Conservation (phyloP, 331 rosid genomes). For the Cydonia oblonga region DNA sequence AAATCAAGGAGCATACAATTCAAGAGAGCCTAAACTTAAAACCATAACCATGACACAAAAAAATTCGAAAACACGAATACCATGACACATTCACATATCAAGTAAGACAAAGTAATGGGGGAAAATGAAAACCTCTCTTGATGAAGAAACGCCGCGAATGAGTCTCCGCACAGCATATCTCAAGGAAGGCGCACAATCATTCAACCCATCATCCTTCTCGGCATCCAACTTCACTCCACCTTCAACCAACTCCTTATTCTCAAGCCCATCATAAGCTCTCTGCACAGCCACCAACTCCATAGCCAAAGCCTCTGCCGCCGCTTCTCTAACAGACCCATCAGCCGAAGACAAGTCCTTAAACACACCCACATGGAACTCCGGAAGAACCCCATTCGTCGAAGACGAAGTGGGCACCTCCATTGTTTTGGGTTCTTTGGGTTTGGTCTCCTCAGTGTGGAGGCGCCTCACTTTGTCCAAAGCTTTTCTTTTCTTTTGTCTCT, state of each 20-base stretch:
- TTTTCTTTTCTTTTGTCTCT: conserved; percentile 69
- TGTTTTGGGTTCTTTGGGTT: neutral
- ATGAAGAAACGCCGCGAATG: conserved; percentile 88
- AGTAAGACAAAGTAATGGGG: neutral
- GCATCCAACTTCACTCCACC: conserved; percentile 75
- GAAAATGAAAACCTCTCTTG: conserved; percentile 55
- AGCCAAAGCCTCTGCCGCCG: conserved; percentile 53
- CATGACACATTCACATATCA: neutral
- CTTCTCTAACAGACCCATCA: conserved; percentile 36
- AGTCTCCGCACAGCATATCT: conserved; percentile 83
- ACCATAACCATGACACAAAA: neutral
- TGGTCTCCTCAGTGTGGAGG: conserved; percentile 10
- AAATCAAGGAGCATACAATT: neutral
- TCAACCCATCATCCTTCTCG: conserved; percentile 88
- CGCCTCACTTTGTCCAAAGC: conserved; percentile 54
- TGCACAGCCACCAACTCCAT: conserved; percentile 70
- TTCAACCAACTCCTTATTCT: conserved; percentile 42
- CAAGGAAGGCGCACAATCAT: conserved; percentile 83
- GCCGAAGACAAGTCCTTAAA: conserved; percentile 73
- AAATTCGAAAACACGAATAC: neutral
- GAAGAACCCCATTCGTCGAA: conserved; percentile 25
- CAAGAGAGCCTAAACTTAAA: neutral
- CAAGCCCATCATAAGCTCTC: conserved; percentile 47
- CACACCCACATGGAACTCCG: conserved; percentile 82
- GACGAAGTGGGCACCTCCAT: neutral